These are phyloP conservation scores for Sutorius australiensis DNA, from an alignment of 768 basidiomycete species.

Conservation along the genomic window DNA sequence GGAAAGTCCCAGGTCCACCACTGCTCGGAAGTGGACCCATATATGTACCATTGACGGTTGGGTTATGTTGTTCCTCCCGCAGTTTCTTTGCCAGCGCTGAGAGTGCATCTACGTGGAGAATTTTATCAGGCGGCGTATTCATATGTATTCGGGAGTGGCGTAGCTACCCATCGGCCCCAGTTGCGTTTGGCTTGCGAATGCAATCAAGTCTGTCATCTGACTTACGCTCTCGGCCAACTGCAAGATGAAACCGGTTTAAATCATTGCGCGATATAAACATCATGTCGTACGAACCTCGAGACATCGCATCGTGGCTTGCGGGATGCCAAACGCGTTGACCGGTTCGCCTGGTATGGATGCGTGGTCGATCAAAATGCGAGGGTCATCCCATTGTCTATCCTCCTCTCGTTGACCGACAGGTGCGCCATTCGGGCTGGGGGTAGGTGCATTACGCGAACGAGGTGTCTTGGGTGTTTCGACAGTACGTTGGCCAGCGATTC, in stretches of 20 bases:
- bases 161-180: slow-evolving; percentile 67
- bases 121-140: slow-evolving; percentile 21
- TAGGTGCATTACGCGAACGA: slow-evolving; percentile 30
- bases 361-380: slow-evolving; percentile 52
- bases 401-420: slow-evolving; percentile 39
- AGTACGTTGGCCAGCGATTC: slow-evolving; percentile 49
- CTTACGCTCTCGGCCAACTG: slow-evolving; percentile 80
- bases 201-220: slow-evolving; percentile 75
- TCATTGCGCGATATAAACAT: background rate
- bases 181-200: slow-evolving; percentile 49
- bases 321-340: slow-evolving; percentile 85
- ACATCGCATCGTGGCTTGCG: slow-evolving; percentile 87
- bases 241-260: slow-evolving; percentile 6
- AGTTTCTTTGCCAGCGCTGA: slow-evolving; percentile 37
- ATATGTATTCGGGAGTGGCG: slow-evolving; percentile 22
- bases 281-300: slow-evolving; percentile 53
- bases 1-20: slow-evolving; percentile 25
- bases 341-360: slow-evolving; percentile 77
- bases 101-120: slow-evolving; percentile 42
- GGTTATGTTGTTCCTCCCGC: slow-evolving; percentile 27
- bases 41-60: slow-evolving; percentile 15
- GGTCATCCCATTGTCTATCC: slow-evolving; percentile 65
- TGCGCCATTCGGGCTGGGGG: slow-evolving; percentile 33
- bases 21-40: slow-evolving; percentile 14
- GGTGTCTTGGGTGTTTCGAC: slow-evolving; percentile 42